Conservation (phyloP, 2,329 filamentous ascomycete genomes). For the Ophiostoma himal-ulmi region DNA sequence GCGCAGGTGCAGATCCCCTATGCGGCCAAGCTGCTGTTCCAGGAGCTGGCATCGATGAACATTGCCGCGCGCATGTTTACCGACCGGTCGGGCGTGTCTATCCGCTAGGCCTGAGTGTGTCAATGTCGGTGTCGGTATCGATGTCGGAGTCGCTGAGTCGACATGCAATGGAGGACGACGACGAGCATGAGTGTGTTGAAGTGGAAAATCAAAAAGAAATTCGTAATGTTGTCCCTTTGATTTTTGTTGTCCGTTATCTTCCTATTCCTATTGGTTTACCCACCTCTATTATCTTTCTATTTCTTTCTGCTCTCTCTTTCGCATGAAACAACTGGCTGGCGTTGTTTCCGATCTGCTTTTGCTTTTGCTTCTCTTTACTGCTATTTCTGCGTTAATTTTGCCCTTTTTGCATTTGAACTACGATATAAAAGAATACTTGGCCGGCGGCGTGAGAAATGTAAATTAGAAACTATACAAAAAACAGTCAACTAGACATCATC, state of each 20-base stretch:
- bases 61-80: slow-evolving; percentile 98
- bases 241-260: background rate
- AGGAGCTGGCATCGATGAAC: slow-evolving; percentile 97
- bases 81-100: slow-evolving; percentile 67
- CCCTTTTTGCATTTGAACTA: slow-evolving; percentile 7
- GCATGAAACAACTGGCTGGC: slow-evolving; percentile 21
- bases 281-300: background rate
- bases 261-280: background rate
- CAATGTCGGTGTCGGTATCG: background rate
- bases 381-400: background rate
- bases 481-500: background rate
- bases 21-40: slow-evolving; percentile 95
- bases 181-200: background rate
- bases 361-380: background rate
- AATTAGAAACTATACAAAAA: slow-evolving; percentile 5
- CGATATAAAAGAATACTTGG: slow-evolving; percentile 8
- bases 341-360: slow-evolving; percentile 16
- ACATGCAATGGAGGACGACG: background rate
- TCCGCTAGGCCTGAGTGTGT: slow-evolving; percentile 44
- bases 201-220: background rate
- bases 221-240: background rate
- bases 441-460: background rate
- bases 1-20: slow-evolving; percentile 97
- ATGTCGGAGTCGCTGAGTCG: background rate
- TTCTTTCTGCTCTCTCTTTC: background rate